These are phyloP conservation scores for Trypanosoma grayi DNA, from an alignment of 208 protist species.

Conservation along the genomic window DNA sequence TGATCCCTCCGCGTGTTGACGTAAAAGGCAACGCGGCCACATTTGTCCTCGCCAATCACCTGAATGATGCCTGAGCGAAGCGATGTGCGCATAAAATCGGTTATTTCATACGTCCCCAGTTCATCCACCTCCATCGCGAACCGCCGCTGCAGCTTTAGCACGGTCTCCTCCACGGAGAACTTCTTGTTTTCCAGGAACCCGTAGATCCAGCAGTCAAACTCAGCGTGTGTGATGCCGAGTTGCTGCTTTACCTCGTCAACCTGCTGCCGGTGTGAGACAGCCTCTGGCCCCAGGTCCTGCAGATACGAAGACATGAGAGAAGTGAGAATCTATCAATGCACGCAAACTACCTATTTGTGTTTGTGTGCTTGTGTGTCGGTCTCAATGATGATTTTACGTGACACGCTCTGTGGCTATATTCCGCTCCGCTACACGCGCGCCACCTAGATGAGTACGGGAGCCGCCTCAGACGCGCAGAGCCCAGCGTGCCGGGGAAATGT, in stretches of 20 bases:
- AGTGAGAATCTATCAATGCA: neutral
- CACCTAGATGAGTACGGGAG: too few species aligned
- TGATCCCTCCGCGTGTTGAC: constrained; percentile 47
- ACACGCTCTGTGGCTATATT: too few species aligned
- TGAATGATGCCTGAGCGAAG: constrained; percentile 60
- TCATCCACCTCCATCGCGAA: constrained; percentile 60
- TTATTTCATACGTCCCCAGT: constrained; percentile 50
- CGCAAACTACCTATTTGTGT: neutral
- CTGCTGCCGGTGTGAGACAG: constrained; percentile 46
- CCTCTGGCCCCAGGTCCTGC: constrained; percentile 49
- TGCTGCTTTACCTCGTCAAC: constrained; percentile 64
- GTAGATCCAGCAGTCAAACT: constrained; percentile 79
- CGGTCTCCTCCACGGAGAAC: constrained; percentile 64
- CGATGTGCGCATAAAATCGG: constrained; percentile 70
- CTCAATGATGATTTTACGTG: neutral
- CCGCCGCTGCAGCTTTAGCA: constrained; percentile 63
- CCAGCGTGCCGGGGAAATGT: too few species aligned
- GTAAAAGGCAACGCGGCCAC: constrained; percentile 47
- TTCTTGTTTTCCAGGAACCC: constrained; percentile 83
- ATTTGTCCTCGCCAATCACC: constrained; percentile 58
- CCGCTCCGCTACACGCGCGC: too few species aligned
- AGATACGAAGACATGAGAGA: constrained; percentile 34
- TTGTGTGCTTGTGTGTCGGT: neutral
- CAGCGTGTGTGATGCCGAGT: constrained; percentile 57
- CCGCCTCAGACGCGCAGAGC: too few species aligned